Evolutionary conservation across 2,329 filamentous ascomycete species (phyloP), one percentile per base, ranked within the genome.

Genomic region (Exophiala lecanii-corni): DNA sequence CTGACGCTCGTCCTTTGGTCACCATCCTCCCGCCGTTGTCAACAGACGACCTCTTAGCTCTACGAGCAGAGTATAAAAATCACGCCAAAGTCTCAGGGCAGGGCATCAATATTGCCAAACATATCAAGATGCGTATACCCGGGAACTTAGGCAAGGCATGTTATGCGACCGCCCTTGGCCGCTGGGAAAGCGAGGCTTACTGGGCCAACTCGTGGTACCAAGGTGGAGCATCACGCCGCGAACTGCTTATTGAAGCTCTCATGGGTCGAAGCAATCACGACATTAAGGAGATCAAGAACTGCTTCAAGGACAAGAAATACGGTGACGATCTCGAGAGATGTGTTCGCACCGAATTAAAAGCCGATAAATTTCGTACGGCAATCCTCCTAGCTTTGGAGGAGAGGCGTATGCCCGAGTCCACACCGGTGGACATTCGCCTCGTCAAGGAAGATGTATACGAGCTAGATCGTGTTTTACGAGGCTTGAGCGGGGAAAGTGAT

Each of bases 181-280:
- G 78, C 39, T 97, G 89, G 82, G 92, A 96, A 68, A 84, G 82
- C 55, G 92, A 98, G 64, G 87, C 88, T 0, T 95, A 95, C 72
- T 98, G 92, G 89, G 89, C 91, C 47, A 97, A 96, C 63, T 95
- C 88, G 65, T 97, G 89, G 82, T 97, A 96, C 67, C 91, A 96
- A 61, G 82, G 83, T 26, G 85, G 91, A 63, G 86, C 83, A 57
- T 86, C 82, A 5, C 78, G 88, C 2, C 80, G 89, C 4, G 91
- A 97, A 64, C 74, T 98, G 25, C 76, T 98, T 40, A 96, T 97
- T 57, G 92, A 98, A 66, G 80, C 82, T 4, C 75, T 98, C 15
- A 94, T 96, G 81, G 92, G 92, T 0, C 80, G 89, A 4, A 81
- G 81, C 19, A 96, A 96, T 63, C 73, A 78, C n/a, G 92, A 97